Conservation (phyloP, 1,139 yeast species). For the Protomyces lactucae-debilis region DNA sequence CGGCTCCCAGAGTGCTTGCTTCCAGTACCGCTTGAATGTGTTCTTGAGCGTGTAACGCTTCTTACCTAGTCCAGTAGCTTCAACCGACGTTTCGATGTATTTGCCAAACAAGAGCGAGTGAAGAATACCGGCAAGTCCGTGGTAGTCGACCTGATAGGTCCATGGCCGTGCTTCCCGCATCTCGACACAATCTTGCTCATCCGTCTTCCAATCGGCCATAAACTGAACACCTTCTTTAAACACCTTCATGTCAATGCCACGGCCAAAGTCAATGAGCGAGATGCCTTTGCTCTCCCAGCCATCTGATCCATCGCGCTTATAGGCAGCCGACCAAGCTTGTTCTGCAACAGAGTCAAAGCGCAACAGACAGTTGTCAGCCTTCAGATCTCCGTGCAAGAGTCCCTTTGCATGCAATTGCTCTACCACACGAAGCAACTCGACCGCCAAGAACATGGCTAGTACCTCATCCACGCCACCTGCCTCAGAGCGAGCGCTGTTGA, state of each 20-base stretch:
- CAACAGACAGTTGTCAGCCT: constrained; percentile 83
- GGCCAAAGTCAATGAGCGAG: constrained; percentile 73
- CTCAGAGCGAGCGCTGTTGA: constrained; percentile 43
- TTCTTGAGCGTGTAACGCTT: constrained; percentile 44
- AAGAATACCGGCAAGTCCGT: constrained; percentile 71
- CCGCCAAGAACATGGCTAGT: constrained; percentile 58
- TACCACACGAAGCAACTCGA: constrained; percentile 57
- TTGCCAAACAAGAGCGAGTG: constrained; percentile 63
- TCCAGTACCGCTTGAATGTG: constrained; percentile 72
- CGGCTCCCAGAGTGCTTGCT: constrained; percentile 62
- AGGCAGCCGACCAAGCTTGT: constrained; percentile 35
- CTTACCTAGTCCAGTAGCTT: constrained; percentile 23
- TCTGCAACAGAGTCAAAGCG: constrained; percentile 44
- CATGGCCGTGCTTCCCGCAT: constrained; percentile 61
- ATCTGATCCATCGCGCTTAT: constrained; percentile 40
- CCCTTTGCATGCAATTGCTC: constrained; percentile 61
- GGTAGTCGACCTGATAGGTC: constrained; percentile 81
- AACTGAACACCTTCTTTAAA: constrained; percentile 53
- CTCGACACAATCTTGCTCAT: constrained; percentile 71
- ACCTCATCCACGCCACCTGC: constrained; percentile 52
- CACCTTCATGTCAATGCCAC: constrained; percentile 66
- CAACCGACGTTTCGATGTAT: constrained; percentile 47
- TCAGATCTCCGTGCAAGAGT: constrained; percentile 78
- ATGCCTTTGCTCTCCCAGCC: constrained; percentile 59
- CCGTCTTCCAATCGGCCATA: constrained; percentile 58